These are phyloP conservation scores for Wallacemonas sp. DNA, from an alignment of 208 protist species.

Conservation along the genomic window DNA sequence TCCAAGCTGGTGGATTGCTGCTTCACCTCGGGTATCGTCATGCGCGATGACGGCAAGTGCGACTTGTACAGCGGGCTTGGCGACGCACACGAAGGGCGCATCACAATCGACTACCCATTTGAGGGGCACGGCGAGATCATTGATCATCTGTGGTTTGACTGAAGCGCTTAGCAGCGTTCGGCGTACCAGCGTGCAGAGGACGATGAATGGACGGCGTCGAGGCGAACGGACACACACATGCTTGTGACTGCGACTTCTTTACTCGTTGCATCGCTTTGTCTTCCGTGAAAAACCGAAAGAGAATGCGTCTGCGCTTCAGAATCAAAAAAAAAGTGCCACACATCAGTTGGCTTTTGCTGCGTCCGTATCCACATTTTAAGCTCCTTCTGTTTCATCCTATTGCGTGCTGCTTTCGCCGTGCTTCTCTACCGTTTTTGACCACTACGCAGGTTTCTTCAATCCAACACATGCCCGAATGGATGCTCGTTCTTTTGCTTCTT, in stretches of 20 bases:
- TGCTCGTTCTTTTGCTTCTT: background rate
- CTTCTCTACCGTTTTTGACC: slow-evolving; percentile 4
- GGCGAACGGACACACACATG: too few relatives aligned
- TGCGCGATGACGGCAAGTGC: slow-evolving; percentile 24
- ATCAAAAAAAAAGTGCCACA: background rate
- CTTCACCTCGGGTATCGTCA: slow-evolving; percentile 24
- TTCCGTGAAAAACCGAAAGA: too few relatives aligned
- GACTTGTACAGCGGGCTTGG: slow-evolving; percentile 26
- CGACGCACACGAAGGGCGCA: slow-evolving; percentile 19
- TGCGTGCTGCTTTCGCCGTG: background rate
- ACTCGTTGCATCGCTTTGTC: too few relatives aligned
- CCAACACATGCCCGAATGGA: too few relatives aligned
- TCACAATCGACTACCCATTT: slow-evolving; percentile 32
- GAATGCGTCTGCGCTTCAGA: background rate
- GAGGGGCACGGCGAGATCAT: slow-evolving; percentile 17
- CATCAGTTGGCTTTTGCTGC: background rate
- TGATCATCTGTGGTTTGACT: slow-evolving; percentile 16
- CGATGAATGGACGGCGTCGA: background rate
- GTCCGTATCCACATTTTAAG: background rate
- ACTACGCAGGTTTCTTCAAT: too few relatives aligned
- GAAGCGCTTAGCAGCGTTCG: too few relatives aligned
- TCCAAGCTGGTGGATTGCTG: slow-evolving; percentile 19
- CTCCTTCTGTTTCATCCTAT: background rate
- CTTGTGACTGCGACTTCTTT: too few relatives aligned
- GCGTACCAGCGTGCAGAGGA: too few relatives aligned